A percentile compares a stretch with the other conserved stretches of the same genome.
Conservation (phyloP, 805 yeast genomes). For the Sungouiella blattae region DNA sequence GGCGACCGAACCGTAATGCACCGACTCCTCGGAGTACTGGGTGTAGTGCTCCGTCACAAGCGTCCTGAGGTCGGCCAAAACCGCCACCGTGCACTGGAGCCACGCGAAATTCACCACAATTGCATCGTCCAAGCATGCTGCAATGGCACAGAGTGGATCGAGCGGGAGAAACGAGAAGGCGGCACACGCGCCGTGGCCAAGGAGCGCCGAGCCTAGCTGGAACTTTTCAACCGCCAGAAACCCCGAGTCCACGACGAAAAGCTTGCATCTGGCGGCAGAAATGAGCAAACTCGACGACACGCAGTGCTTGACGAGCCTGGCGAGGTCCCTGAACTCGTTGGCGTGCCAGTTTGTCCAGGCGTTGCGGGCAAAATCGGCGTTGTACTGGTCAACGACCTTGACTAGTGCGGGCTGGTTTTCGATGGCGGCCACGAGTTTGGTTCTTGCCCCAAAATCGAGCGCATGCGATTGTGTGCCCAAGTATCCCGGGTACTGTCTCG, state of each 20-base stretch:
- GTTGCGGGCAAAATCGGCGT: slow-evolving; percentile 2
- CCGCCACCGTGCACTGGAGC: slow-evolving; percentile 8
- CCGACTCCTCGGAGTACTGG: slow-evolving; percentile 9
- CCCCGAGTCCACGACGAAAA: slow-evolving; percentile 11
- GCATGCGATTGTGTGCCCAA: slow-evolving; percentile 11
- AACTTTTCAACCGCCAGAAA: slow-evolving; percentile 8
- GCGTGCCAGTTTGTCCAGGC: slow-evolving; percentile 11
- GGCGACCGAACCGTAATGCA: slow-evolving; percentile 4
- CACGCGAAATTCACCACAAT: slow-evolving; percentile 12
- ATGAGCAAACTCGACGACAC: slow-evolving; percentile 9
- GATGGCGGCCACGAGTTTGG: slow-evolving; percentile 1
- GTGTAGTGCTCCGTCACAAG: slow-evolving; percentile 2
- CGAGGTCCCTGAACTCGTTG: slow-evolving; percentile 8
- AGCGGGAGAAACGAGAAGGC: slow-evolving; percentile 13
- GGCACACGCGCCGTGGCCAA: slow-evolving; percentile 4
- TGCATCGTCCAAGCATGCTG: slow-evolving; percentile 12
- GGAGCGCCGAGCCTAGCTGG: slow-evolving; percentile 9
- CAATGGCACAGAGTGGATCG: slow-evolving; percentile 10
- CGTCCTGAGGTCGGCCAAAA: slow-evolving; percentile 9
- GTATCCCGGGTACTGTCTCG: slow-evolving; percentile 7
- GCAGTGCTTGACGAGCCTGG: slow-evolving; percentile 7
- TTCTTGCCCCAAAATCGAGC: slow-evolving; percentile 2
- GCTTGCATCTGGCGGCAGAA: slow-evolving; percentile 9
- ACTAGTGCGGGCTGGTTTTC: not conserved
- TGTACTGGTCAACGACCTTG: slow-evolving; percentile 2